phyloP scores from a whole-genome alignment of 805 yeast species.

The Cyberlindnera maclurae region DNA sequence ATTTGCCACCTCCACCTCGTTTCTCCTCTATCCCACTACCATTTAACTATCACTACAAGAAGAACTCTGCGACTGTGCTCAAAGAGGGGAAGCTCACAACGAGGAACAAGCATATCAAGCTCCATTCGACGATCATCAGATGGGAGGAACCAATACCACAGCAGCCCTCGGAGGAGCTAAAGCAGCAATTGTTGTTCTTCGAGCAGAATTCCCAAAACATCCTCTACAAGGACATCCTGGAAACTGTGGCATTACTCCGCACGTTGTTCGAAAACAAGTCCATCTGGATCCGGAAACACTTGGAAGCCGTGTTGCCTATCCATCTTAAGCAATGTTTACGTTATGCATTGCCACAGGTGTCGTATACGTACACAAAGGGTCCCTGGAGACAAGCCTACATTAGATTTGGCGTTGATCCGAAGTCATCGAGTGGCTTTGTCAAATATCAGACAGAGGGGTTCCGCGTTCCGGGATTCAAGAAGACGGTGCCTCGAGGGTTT shows the following conservation, averaged over 20 bases:
- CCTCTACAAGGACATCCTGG: conserved; percentile 23
- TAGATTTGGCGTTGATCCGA: conserved; percentile 73
- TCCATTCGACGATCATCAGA: conserved; percentile 47
- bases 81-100: conserved; percentile 42
- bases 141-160: conserved; percentile 43
- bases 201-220: conserved; percentile 26
- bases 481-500: conserved; percentile 26
- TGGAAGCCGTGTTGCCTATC: conserved; percentile 46
- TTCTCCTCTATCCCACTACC: conserved; percentile 75
- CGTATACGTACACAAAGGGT: conserved; percentile 79
- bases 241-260: conserved; percentile 24
- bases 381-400: conserved; percentile 93
- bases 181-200: conserved; percentile 33
- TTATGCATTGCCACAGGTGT: conserved; percentile 76
- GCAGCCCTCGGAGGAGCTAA: conserved; percentile 43
- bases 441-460: conserved; percentile 82
- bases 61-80: conserved; percentile 51
- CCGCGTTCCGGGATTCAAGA: conserved; percentile 27
- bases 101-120: conserved; percentile 38
- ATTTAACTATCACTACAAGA: conserved; percentile 67
- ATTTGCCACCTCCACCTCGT: conserved; percentile 81
- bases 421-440: conserved; percentile 44
- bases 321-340: conserved; percentile 42
- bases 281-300: conserved; percentile 76
- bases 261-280: conserved; percentile 64